These are phyloP conservation scores for Capsicum pubescens DNA, from an alignment of 257 asterid genomes.

Conservation along the genomic window DNA sequence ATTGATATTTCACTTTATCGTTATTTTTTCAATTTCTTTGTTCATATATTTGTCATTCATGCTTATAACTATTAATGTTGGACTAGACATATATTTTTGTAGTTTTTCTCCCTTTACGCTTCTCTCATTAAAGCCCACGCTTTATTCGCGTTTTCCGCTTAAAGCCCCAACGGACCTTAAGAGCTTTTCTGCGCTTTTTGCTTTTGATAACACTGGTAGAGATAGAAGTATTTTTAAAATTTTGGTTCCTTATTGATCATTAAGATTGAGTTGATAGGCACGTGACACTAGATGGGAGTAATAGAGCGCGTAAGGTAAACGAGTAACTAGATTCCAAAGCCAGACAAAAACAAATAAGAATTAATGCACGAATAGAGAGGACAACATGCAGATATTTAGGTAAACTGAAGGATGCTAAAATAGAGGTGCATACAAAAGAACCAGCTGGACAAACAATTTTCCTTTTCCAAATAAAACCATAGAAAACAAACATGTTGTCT, in stretches of 20 bases:
- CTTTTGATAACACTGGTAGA: neutral
- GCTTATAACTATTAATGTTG: no score
- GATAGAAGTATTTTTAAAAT: neutral
- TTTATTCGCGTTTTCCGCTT: no score
- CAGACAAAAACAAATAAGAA: neutral
- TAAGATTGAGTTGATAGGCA: constrained; percentile 3
- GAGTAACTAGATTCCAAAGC: neutral
- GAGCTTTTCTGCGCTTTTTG: no score
- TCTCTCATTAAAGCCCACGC: no score
- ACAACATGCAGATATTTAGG: neutral
- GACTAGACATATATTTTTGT: no score
- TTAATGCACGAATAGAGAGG: neutral
- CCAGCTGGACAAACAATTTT: constrained; percentile 12
- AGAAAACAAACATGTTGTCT: neutral
- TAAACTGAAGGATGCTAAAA: neutral
- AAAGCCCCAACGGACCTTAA: no score
- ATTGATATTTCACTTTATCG: no score
- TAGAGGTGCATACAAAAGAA: constrained; percentile 2
- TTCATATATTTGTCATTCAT: no score
- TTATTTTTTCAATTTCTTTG: no score
- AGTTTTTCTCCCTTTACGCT: no score
- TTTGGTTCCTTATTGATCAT: neutral
- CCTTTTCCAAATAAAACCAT: constrained; percentile 3
- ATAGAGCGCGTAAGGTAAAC: neutral
- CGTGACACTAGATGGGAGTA: neutral